phyloP scores from a whole-genome alignment of 129 eudicot genomes.

The Artemisia annua region DNA sequence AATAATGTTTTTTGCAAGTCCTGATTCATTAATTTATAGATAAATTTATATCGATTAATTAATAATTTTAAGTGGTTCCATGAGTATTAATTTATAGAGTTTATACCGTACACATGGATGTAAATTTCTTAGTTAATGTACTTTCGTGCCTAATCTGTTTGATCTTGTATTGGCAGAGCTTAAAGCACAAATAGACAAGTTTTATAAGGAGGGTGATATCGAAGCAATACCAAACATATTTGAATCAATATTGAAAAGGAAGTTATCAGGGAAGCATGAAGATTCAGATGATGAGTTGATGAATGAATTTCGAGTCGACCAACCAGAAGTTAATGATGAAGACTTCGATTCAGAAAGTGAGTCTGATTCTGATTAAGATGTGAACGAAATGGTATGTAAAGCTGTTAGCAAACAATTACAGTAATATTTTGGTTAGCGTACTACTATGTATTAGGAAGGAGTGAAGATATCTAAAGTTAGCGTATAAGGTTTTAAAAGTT shows the following conservation, averaged over 20 bases:
- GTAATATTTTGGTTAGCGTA: slow-evolving; percentile 2
- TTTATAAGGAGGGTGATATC: slow-evolving; percentile 43
- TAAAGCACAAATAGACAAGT: slow-evolving; percentile 54
- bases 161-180: slow-evolving; percentile 44
- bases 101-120: too few species aligned
- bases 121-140: not conserved
- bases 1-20: not conserved
- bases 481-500: not conserved
- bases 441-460: not conserved
- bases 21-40: not conserved
- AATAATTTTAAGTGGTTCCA: too few species aligned
- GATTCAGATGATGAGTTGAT: slow-evolving; percentile 63
- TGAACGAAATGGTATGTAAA: slow-evolving; percentile 1
- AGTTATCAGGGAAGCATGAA: slow-evolving; percentile 57
- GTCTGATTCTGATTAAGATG: slow-evolving; percentile 23
- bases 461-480: not conserved
- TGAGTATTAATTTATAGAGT: too few species aligned
- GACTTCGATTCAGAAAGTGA: slow-evolving; percentile 31
- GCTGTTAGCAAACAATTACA: not conserved
- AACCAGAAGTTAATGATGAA: slow-evolving; percentile 29
- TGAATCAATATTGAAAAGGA: slow-evolving; percentile 56
- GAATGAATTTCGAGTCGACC: slow-evolving; percentile 42
- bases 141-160: slow-evolving; percentile 5
- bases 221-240: slow-evolving; percentile 59
- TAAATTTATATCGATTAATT: too few species aligned